Conservation (phyloP, 2,329 filamentous ascomycete species). For the Rhexocercosporidium sp. region DNA sequence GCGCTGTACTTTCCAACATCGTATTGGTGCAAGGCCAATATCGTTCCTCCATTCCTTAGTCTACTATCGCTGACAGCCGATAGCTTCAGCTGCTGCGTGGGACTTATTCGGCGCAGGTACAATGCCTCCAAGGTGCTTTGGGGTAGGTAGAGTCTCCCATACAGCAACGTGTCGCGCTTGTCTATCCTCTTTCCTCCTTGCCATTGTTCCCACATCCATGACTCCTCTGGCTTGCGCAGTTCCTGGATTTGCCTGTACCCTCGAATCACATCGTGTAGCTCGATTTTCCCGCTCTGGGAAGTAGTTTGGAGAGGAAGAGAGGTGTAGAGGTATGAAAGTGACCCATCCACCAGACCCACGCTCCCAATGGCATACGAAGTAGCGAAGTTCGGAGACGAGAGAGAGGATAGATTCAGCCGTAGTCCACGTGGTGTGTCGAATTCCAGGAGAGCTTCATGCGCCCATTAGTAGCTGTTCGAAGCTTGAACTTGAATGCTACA, state of each 20-base stretch:
- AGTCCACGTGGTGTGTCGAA: constrained; percentile 86
- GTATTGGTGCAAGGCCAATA: constrained; percentile 76
- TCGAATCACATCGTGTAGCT: constrained; percentile 76
- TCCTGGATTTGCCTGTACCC: constrained; percentile 83
- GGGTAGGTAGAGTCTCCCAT: constrained; percentile 81
- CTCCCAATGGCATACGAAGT: constrained; percentile 92
- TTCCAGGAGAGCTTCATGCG: constrained; percentile 74
- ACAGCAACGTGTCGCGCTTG: constrained; percentile 65
- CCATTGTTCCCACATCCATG: constrained; percentile 59
- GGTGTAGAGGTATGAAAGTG: constrained; percentile 95
- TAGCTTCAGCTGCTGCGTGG: constrained; percentile 79
- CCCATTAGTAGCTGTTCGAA: constrained; percentile 30
- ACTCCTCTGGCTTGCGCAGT: constrained; percentile 57
- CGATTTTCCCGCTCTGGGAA: constrained; percentile 75
- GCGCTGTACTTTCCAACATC: constrained; percentile 87
- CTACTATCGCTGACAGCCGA: constrained; percentile 76
- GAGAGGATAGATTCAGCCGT: constrained; percentile 85
- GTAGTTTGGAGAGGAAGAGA: constrained; percentile 74
- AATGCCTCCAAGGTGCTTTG: constrained; percentile 86
- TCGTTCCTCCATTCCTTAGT: constrained; percentile 76
- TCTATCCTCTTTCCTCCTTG: constrained; percentile 54
- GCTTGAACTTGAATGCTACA: constrained; percentile 28
- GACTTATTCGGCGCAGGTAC: constrained; percentile 78
- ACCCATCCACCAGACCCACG: constrained; percentile 90
- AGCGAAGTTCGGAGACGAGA: constrained; percentile 91